phyloP scores from a whole-genome alignment of 2,329 filamentous ascomycete species.

The Aspergillus sp. region DNA sequence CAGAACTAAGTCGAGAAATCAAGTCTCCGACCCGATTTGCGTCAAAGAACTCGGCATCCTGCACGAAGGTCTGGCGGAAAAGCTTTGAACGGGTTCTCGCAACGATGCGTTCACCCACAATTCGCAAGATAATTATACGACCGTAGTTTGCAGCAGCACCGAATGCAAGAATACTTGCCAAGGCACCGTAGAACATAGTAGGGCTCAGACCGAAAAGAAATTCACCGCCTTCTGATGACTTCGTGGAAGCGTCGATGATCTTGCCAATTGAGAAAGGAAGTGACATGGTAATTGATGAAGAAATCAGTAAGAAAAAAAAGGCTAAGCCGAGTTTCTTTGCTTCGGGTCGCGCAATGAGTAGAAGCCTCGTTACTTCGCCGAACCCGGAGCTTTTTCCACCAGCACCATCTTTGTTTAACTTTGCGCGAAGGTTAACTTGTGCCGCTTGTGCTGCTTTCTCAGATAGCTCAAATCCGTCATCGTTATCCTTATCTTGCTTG shows the following conservation, averaged over 20 bases:
- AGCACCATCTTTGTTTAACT: conserved; percentile 76
- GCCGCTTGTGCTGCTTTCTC: conserved; percentile 85
- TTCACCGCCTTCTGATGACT: conserved; percentile 60
- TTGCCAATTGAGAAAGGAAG: conserved; percentile 96
- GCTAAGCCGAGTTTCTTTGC: conserved; percentile 73
- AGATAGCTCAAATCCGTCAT: conserved; percentile 66
- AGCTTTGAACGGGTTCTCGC: conserved; percentile 84
- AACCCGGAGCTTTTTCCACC: conserved; percentile 59
- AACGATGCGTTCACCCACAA: conserved; percentile 93
- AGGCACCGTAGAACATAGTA: conserved; percentile 81
- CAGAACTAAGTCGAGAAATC: conserved; percentile 91
- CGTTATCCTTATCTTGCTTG: conserved; percentile 54
- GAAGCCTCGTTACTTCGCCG: conserved; percentile 77
- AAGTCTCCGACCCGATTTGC: conserved; percentile 95
- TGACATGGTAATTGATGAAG: conserved; percentile 90
- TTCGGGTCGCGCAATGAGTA: conserved; percentile 88
- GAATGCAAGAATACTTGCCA: conserved; percentile 73
- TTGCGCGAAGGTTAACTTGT: conserved; percentile 84
- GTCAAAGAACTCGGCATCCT: conserved; percentile 98
- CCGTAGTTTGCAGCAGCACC: conserved; percentile 92
- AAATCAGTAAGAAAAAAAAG: conserved; percentile 81
- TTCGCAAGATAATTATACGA: conserved; percentile 85
- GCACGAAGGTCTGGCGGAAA: conserved; percentile 89
- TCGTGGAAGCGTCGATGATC: conserved; percentile 88
- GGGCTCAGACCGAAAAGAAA: conserved; percentile 81